Base-by-base conservation (phyloP, 306 rosid genomes). In the Prunus kanzakura region DNA sequence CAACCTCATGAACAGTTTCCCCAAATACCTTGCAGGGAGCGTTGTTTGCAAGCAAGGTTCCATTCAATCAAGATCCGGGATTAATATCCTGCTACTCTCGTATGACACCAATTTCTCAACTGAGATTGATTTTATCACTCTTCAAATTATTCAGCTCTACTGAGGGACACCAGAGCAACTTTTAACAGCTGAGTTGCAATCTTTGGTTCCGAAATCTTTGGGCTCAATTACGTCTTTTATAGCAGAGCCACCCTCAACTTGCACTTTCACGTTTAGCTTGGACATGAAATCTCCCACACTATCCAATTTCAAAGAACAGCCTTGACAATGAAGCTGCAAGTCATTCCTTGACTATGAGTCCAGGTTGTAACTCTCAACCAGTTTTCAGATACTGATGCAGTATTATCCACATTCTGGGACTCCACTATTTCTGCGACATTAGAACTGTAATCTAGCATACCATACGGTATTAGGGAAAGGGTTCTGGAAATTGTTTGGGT, bases 11-110 rank as follows among this genome's bases (percentile, higher is more conserved):
- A 46, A 57, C 76, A 11, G 22, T 63, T 80, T 74, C 76, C 46
- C 67, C 69, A 78, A 72, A 60, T 71, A 79, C 88, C 69, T 80
- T 72, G 67, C 27, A 50, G 61, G 85, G 79, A 73, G 66, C 71
- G 63, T 62, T 81, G 80, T 70, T 58, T 64, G 67, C 56, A n/a
- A 76, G 80, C 64, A 73, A 67, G 32, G 71, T 80, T 32, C 80
- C 84, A 68, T 77, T 69, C 38, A 70, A 73, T 68, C 77, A 79
- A 69, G 77, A 52, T 35, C 27, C 74, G 19, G 76, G 64, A 55
- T 68, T 41, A 71, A 51, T 62, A 45, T 71, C 41, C 68, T 29
- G 72, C 56, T 78, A 76, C 77, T 72, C 81, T 62, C 56, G 68
- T 62, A 74, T 76, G 54, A 5, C 82, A 63, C 73, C 78, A 72